These are phyloP conservation scores for Blastobotrys arbuscula DNA, from an alignment of 1,139 yeast species.

Conservation along the genomic window DNA sequence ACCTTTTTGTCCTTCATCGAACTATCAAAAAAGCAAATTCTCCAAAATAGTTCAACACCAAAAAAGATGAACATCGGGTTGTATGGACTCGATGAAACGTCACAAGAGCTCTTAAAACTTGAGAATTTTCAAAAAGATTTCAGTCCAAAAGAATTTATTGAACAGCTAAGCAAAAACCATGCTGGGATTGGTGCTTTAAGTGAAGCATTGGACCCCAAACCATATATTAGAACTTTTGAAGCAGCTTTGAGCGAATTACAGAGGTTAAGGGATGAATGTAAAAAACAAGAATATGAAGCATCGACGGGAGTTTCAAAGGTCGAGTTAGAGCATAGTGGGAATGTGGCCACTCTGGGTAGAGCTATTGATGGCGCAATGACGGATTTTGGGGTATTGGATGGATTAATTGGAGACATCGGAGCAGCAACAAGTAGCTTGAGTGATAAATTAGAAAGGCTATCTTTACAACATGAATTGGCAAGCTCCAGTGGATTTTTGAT, in stretches of 20 bases:
- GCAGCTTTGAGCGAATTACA: conserved; percentile 71
- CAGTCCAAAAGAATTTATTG: conserved; percentile 77
- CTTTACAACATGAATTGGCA: conserved; percentile 73
- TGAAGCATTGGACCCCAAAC: conserved; percentile 67
- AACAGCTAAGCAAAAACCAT: conserved; percentile 71
- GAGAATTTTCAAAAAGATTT: conserved; percentile 67
- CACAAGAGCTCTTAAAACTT: conserved; percentile 57
- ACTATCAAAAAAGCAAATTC: neutral
- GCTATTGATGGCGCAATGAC: conserved; percentile 41
- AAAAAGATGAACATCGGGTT: conserved; percentile 24
- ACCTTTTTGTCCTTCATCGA: too few relatives aligned
- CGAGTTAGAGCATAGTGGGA: conserved; percentile 63
- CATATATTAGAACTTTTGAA: conserved; percentile 90
- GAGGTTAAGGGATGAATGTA: conserved; percentile 51
- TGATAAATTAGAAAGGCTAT: conserved; percentile 63
- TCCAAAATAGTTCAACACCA: neutral
- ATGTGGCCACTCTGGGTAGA: conserved; percentile 52
- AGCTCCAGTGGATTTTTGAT: conserved; percentile 68
- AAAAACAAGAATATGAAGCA: conserved; percentile 42
- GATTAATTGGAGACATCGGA: conserved; percentile 44
- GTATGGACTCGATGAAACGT: conserved; percentile 65
- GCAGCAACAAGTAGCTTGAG: conserved; percentile 70
- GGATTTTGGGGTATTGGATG: conserved; percentile 55
- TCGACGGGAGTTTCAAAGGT: conserved; percentile 55
- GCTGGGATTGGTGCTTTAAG: conserved; percentile 15